A percentile compares a stretch with the other conserved stretches of the same genome.
Conservation (phyloP, 2,329 filamentous ascomycete species). For the Verticillium zaregamsianum region DNA sequence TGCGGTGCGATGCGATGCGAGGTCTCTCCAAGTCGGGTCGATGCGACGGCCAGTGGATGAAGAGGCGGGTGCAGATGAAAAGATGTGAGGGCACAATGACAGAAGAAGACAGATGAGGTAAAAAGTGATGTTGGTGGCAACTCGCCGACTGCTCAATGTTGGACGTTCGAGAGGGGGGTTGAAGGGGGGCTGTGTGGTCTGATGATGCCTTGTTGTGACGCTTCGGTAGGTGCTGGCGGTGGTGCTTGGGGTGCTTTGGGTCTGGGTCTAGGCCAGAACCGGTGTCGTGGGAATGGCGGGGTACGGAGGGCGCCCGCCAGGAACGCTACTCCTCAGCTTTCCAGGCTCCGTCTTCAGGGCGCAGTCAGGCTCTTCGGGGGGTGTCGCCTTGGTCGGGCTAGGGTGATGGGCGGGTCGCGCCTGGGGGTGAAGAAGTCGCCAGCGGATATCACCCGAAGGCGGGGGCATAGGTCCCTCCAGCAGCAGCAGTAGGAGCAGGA, state of each 20-base stretch:
- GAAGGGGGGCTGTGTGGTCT: slow-evolving; percentile 2
- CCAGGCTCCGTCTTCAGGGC: no score
- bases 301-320: background rate
- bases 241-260: background rate
- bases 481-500: no score
- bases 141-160: background rate
- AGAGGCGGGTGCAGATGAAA: background rate
- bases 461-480: no score
- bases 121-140: background rate
- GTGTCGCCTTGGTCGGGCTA: no score
- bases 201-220: slow-evolving; percentile 1
- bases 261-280: background rate
- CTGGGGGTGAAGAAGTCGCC: no score
- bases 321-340: background rate
- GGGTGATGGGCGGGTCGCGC: no score
- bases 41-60: background rate
- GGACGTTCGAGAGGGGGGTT: background rate
- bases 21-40: background rate
- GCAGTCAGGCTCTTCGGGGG: background rate
- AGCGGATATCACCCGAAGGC: no score
- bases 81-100: background rate
- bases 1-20: background rate
- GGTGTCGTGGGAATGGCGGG: background rate
- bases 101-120: background rate
- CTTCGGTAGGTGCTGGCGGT: no score